These are phyloP conservation scores for Saturnispora diversa DNA, from an alignment of 805 yeast genomes.

Conservation along the genomic window DNA sequence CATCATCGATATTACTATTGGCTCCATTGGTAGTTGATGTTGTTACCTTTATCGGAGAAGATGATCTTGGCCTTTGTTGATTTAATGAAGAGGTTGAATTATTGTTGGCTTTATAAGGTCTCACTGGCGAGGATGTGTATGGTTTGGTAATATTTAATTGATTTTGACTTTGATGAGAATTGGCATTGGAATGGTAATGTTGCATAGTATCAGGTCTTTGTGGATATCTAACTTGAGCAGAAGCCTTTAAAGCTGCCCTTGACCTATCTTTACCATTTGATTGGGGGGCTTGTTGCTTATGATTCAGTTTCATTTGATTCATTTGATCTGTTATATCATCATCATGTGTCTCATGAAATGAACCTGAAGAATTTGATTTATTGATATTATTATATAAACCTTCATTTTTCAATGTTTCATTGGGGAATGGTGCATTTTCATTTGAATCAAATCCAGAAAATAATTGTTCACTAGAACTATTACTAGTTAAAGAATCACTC, in stretches of 20 bases:
- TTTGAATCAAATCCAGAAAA: conserved; percentile 25
- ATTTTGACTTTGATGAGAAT: no score
- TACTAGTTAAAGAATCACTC: conserved; percentile 19
- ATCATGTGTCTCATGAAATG: conserved; percentile 15
- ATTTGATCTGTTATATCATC: conserved; percentile 9
- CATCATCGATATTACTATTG: conserved; percentile 11
- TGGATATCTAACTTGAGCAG: conserved; percentile 26
- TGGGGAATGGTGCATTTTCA: not conserved
- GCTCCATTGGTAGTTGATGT: conserved; percentile 10
- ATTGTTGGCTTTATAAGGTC: conserved; percentile 5
- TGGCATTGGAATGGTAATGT: conserved; percentile 2
- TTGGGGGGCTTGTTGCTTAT: conserved; percentile 10
- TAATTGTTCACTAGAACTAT: conserved; percentile 12
- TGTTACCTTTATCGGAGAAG: conserved; percentile 6
- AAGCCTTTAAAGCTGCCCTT: conserved; percentile 27
- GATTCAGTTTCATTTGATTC: conserved; percentile 12
- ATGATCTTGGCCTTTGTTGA: no score
- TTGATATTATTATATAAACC: no score
- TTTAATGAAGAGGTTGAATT: not conserved
- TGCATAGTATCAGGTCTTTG: conserved; percentile 14
- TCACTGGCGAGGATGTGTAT: not conserved
- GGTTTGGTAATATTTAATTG: no score
- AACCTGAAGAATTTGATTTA: conserved; percentile 5
- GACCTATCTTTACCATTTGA: conserved; percentile 27
- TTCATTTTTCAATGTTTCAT: not conserved